Conservation (phyloP, 2,329 filamentous ascomycete genomes). For the Emmonsia crescens region DNA sequence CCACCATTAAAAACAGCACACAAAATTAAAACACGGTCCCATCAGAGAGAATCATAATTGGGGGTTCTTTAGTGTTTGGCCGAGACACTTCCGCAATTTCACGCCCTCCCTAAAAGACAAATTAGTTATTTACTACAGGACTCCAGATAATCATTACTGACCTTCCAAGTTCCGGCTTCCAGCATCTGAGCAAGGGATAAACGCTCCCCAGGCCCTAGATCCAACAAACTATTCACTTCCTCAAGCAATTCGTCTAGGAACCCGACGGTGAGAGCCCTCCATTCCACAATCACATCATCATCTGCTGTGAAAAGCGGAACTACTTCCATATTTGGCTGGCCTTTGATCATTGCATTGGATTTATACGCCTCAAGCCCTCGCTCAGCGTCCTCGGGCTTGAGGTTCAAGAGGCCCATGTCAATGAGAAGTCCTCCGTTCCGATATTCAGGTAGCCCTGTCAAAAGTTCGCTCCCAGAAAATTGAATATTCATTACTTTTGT, state of each 20-base stretch:
- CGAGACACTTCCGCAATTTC: conserved; percentile 92
- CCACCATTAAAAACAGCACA: not conserved
- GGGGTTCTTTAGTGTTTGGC: conserved; percentile 91
- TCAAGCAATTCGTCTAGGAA: conserved; percentile 60
- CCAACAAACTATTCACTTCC: conserved; percentile 58
- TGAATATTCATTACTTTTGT: conserved; percentile 66
- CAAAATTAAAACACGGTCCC: conserved; percentile 74
- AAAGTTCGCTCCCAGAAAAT: conserved; percentile 67
- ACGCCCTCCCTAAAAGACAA: conserved; percentile 60
- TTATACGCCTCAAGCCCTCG: conserved; percentile 60
- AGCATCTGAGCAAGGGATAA: conserved; percentile 78
- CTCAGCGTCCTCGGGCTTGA: conserved; percentile 60
- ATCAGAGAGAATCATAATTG: conserved; percentile 92
- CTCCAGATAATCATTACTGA: conserved; percentile 34
- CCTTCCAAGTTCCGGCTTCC: conserved; percentile 97
- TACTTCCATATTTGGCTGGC: conserved; percentile 60
- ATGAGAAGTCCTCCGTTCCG: conserved; percentile 84
- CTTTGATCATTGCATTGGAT: conserved; percentile 60
- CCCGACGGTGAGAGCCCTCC: conserved; percentile 64
- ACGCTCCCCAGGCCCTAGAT: conserved; percentile 56
- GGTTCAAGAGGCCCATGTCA: conserved; percentile 66
- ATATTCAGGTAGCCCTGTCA: conserved; percentile 86
- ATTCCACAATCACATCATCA: conserved; percentile 71
- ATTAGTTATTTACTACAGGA: conserved; percentile 16
- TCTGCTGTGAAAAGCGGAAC: conserved; percentile 62